Conservation (phyloP, 1,284 basidiomycete genomes). For the Cutaneotrichosporon spelunceum region DNA sequence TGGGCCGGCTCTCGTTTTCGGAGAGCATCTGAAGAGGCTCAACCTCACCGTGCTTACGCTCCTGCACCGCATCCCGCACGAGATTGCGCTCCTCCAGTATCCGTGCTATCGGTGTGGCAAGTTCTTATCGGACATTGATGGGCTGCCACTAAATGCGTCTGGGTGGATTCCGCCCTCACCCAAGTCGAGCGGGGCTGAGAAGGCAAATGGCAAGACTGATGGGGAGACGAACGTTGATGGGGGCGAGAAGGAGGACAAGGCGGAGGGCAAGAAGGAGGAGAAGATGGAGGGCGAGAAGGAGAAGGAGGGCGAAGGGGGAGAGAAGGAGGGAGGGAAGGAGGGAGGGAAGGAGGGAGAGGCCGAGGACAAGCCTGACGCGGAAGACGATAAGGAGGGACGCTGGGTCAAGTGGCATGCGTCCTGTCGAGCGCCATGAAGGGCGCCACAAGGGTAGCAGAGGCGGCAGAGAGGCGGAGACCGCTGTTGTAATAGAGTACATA, state of each 20-base stretch:
- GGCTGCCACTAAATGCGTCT: slow-evolving; percentile 14
- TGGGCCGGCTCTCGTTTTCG: slow-evolving; percentile 12
- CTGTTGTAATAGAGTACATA: not conserved
- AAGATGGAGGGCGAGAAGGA: slow-evolving; percentile 40
- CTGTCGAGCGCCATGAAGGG: slow-evolving; percentile 5
- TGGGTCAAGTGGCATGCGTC: slow-evolving; percentile 21
- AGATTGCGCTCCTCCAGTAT: slow-evolving; percentile 5
- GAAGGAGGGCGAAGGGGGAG: not conserved
- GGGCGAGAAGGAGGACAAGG: not conserved
- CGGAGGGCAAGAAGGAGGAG: not conserved
- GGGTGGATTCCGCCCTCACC: slow-evolving; percentile 12
- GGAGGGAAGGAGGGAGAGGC: slow-evolving; percentile 8
- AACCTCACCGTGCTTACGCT: slow-evolving; percentile 14
- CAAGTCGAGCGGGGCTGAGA: not conserved
- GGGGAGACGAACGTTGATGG: slow-evolving; percentile 5
- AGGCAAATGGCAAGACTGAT: slow-evolving; percentile 2
- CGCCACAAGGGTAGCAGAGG: too few relatives aligned
- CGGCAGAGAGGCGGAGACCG: not conserved
- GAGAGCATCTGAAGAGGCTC: slow-evolving; percentile 15
- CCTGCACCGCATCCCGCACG: slow-evolving; percentile 16
- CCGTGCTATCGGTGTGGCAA: slow-evolving; percentile 17
- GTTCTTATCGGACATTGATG: slow-evolving; percentile 16
- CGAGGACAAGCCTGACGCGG: slow-evolving; percentile 40
- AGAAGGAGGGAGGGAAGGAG: slow-evolving; percentile 5
- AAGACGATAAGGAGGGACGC: slow-evolving; percentile 12